Percentiles rank a stretch among this genome's conserved stretches.
Evolutionary conservation across 768 basidiomycete species (phyloP).

Genomic region (Tricholoma flavovirens): DNA sequence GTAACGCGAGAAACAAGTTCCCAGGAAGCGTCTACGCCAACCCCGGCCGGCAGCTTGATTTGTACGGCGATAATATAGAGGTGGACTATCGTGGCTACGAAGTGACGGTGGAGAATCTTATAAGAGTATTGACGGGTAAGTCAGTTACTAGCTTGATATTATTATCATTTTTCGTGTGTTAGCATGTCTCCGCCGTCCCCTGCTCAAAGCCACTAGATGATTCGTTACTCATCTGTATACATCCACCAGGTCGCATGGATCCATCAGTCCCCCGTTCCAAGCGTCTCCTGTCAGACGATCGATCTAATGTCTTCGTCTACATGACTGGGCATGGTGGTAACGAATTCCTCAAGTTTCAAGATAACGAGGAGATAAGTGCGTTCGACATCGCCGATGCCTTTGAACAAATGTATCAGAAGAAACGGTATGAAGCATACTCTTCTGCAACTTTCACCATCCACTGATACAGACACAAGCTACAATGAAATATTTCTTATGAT

Average conservation of each 20-base stretch:
- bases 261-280: constrained; percentile 87
- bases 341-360: constrained; percentile 98
- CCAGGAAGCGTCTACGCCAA: constrained; percentile 93
- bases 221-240: background rate
- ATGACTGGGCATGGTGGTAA: constrained; percentile 99
- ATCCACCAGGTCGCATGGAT: constrained; percentile 66
- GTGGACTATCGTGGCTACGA: constrained; percentile 98
- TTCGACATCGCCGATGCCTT: constrained; percentile 98
- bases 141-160: background rate
- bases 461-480: constrained; percentile 46
- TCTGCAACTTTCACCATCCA: background rate
- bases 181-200: too few relatives aligned
- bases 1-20: constrained; percentile 88
- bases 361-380: constrained; percentile 96
- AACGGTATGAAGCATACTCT: constrained; percentile 48
- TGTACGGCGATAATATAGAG: constrained; percentile 96
- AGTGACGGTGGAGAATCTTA: constrained; percentile 95
- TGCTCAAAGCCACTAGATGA: background rate
- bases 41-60: constrained; percentile 70
- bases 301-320: constrained; percentile 93
- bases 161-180: too few relatives aligned
- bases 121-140: constrained; percentile 86
- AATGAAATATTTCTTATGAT: constrained; percentile 98
- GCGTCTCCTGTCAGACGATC: constrained; percentile 83
- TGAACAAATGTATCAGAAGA: constrained; percentile 98